phyloP scores from a whole-genome alignment of 164 flowering plant genomes.

The Dillenia turbinata region DNA sequence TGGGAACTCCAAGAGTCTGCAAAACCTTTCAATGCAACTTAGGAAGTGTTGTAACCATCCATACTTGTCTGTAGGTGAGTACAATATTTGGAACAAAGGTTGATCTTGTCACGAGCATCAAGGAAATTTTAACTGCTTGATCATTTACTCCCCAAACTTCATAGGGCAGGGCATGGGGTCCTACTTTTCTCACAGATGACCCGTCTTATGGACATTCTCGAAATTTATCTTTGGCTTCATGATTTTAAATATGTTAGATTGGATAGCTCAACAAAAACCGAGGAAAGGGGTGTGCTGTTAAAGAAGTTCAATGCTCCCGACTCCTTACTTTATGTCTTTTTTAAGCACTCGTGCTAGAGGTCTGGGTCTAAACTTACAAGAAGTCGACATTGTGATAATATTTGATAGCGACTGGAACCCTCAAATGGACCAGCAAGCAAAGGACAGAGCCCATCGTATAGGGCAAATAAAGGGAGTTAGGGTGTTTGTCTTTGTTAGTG shows the following conservation, averaged over 20 bases:
- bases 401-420: constrained; percentile 99
- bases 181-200: constrained; percentile 97
- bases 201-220: constrained; percentile 83
- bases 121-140: constrained; percentile 98
- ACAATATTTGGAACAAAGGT: constrained; percentile 65
- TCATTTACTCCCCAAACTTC: constrained; percentile 92
- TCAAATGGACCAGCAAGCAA: constrained; percentile 98
- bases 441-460: constrained; percentile 95
- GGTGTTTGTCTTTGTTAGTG: constrained; percentile 93
- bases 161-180: constrained; percentile 78
- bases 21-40: constrained; percentile 93
- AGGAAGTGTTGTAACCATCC: constrained; percentile 99
- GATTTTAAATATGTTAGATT: constrained; percentile 73
- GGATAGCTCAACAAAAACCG: constrained; percentile 93
- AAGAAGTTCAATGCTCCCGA: constrained; percentile 90
- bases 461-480: constrained; percentile 97
- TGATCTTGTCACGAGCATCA: constrained; percentile 80
- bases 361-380: constrained; percentile 88
- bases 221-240: constrained; percentile 64
- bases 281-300: constrained; percentile 72
- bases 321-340: constrained; percentile 88
- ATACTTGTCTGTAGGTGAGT: constrained; percentile 72
- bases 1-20: constrained; percentile 83
- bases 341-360: constrained; percentile 99
- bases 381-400: constrained; percentile 93